Evolutionary conservation across 495 filamentous ascomycete genomes (phyloP).

Genomic region (Penicillium tannophilum): DNA sequence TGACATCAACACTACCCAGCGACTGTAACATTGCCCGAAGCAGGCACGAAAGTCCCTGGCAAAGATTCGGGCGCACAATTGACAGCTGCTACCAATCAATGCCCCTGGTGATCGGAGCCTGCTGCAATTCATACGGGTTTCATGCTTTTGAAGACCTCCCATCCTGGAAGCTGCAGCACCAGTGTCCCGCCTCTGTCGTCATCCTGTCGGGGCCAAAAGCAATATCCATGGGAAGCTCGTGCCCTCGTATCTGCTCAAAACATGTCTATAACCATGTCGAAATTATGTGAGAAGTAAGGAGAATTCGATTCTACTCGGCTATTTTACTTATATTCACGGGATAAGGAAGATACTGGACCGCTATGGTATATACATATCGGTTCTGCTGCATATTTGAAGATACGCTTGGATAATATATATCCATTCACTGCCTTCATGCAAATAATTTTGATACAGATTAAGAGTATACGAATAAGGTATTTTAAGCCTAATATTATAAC

Average conservation of each 20-base stretch:
- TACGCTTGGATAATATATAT: neutral
- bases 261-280: neutral
- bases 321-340: no score
- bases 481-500: no score
- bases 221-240: neutral
- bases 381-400: neutral
- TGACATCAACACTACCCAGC: slow-evolving; percentile 33
- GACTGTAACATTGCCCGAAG: slow-evolving; percentile 30
- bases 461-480: no score
- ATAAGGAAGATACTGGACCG: neutral
- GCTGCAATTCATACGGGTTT: neutral
- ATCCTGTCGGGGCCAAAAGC: slow-evolving; percentile 17
- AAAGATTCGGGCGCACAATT: neutral
- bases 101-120: neutral
- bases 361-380: neutral
- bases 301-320: no score
- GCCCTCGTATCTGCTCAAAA: slow-evolving; percentile 1
- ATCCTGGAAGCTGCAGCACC: slow-evolving; percentile 14
- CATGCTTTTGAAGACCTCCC: neutral
- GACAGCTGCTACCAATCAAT: slow-evolving; percentile 7
- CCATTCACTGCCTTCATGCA: no score
- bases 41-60: slow-evolving; percentile 12
- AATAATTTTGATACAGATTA: no score
- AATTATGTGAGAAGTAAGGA: neutral
- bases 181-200: slow-evolving; percentile 30